Conservation (phyloP, 495 filamentous ascomycete species). For the Penicillium fimorum region DNA sequence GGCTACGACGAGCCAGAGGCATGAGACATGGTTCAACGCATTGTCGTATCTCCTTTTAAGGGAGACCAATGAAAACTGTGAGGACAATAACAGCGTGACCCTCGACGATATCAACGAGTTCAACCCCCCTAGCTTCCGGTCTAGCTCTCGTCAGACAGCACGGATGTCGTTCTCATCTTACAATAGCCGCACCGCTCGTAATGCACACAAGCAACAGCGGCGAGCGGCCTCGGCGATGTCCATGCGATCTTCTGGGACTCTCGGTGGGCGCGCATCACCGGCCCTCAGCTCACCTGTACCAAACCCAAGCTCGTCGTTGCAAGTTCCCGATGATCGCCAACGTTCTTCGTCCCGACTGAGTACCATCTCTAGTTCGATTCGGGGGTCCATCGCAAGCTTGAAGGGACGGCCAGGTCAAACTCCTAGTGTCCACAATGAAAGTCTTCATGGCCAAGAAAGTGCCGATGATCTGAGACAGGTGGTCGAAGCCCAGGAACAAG, state of each 20-base stretch:
- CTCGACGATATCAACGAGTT: constrained; percentile 86
- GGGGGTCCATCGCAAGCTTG: constrained; percentile 44
- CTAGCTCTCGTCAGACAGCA: constrained; percentile 53
- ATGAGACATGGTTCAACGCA: constrained; percentile 99
- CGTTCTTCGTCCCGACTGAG: constrained; percentile 46
- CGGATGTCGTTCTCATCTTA: constrained; percentile 79
- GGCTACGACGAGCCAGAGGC: constrained; percentile 85
- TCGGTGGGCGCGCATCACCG: constrained; percentile 43
- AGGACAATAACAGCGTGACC: constrained; percentile 61
- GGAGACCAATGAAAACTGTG: constrained; percentile 57
- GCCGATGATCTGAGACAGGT: constrained; percentile 75
- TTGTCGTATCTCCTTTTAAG: constrained; percentile 87
- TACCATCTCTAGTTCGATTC: constrained; percentile 44
- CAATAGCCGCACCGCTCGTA: constrained; percentile 67
- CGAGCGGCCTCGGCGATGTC: constrained; percentile 49
- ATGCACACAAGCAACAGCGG: constrained; percentile 50
- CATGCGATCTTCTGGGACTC: constrained; percentile 41
- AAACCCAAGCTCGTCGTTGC: constrained; percentile 42
- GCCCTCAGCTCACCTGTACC: constrained; percentile 43
- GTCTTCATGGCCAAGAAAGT: constrained; percentile 65
- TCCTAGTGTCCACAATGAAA: constrained; percentile 64
- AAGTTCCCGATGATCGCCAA: constrained; percentile 39
- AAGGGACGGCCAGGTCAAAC: constrained; percentile 39
- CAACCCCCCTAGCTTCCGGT: constrained; percentile 70
- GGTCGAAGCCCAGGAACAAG: constrained; percentile 72